Percentiles rank a stretch among this genome's conserved stretches.
phyloP scores from a whole-genome alignment of 2,329 filamentous ascomycete species.

The Parascedosporium putredinis region DNA sequence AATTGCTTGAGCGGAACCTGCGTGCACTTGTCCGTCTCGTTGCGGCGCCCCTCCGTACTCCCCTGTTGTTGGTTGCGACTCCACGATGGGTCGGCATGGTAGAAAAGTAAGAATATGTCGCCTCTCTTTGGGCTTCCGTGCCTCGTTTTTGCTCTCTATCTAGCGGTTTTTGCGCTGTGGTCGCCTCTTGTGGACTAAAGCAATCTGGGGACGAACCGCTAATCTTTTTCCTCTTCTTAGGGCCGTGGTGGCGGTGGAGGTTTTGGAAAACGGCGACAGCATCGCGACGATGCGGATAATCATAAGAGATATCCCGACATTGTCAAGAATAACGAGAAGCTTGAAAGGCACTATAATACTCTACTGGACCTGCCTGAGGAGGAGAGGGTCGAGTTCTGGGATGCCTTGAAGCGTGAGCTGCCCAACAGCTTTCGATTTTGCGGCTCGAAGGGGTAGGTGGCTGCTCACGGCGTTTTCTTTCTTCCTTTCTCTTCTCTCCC shows the following conservation, averaged over 20 bases:
- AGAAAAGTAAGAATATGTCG: slow-evolving; percentile 3
- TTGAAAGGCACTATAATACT: slow-evolving; percentile 78
- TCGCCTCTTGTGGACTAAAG: no score
- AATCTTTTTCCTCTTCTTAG: no score
- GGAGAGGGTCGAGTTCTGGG: slow-evolving; percentile 77
- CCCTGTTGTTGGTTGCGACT: background rate
- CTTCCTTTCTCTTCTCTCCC: background rate
- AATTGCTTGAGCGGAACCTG: background rate
- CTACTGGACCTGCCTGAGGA: slow-evolving; percentile 65
- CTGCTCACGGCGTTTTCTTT: background rate
- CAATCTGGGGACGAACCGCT: no score
- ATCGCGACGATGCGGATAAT: slow-evolving; percentile 4
- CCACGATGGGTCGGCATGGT: slow-evolving; percentile 1
- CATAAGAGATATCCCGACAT: slow-evolving; percentile 24
- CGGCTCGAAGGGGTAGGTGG: slow-evolving; percentile 71
- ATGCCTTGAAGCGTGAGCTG: slow-evolving; percentile 68
- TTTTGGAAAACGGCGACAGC: background rate
- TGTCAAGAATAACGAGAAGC: slow-evolving; percentile 69
- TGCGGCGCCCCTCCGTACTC: background rate
- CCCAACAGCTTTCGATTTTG: slow-evolving; percentile 98
- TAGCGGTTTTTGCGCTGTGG: no score
- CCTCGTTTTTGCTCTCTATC: background rate
- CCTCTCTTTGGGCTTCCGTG: background rate
- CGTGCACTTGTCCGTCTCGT: background rate
- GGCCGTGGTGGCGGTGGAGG: slow-evolving; percentile 1